phyloP scores from a whole-genome alignment of 352 stramenopile species.

The Globisporangium nodosum region DNA sequence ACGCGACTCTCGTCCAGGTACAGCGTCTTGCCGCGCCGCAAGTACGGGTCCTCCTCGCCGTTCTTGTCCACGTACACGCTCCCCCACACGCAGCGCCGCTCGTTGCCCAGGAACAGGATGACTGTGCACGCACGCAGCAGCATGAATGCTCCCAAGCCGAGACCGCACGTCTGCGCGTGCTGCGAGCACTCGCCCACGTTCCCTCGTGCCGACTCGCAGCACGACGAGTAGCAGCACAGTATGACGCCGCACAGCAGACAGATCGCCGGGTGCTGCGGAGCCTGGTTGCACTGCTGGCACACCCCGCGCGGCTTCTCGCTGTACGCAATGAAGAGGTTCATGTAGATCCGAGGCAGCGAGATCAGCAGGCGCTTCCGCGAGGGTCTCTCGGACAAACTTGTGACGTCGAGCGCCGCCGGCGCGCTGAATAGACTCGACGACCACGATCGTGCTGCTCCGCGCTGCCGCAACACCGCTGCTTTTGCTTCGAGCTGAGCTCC shows the following conservation, averaged over 20 bases:
- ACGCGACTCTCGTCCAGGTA: constrained; percentile 55
- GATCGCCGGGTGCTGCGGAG: constrained; percentile 65
- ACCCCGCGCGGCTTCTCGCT: constrained; percentile 52
- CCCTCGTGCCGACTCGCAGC: constrained; percentile 47
- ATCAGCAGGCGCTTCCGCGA: constrained; percentile 23
- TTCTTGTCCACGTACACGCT: constrained; percentile 86
- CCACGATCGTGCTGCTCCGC: background rate
- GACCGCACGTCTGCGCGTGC: constrained; percentile 58
- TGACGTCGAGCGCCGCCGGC: too few species aligned
- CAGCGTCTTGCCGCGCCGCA: constrained; percentile 70
- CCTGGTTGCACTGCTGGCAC: constrained; percentile 50
- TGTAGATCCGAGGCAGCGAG: constrained; percentile 62
- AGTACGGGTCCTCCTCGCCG: constrained; percentile 77
- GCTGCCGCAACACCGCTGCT: constrained; percentile 49
- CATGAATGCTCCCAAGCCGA: constrained; percentile 59
- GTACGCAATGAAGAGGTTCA: constrained; percentile 80
- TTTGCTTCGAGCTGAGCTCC: constrained; percentile 64
- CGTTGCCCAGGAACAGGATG: constrained; percentile 78
- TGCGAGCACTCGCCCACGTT: constrained; percentile 71
- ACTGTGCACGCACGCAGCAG: constrained; percentile 75
- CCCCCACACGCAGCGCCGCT: constrained; percentile 75
- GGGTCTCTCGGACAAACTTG: too few species aligned
- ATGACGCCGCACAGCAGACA: constrained; percentile 74
- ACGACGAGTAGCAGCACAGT: constrained; percentile 73
- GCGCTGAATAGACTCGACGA: too few species aligned